A percentile compares a stretch with the other conserved stretches of the same genome.
Evolutionary conservation across 495 filamentous ascomycete genomes (phyloP).

Genomic region (Lindgomyces ingoldianus): DNA sequence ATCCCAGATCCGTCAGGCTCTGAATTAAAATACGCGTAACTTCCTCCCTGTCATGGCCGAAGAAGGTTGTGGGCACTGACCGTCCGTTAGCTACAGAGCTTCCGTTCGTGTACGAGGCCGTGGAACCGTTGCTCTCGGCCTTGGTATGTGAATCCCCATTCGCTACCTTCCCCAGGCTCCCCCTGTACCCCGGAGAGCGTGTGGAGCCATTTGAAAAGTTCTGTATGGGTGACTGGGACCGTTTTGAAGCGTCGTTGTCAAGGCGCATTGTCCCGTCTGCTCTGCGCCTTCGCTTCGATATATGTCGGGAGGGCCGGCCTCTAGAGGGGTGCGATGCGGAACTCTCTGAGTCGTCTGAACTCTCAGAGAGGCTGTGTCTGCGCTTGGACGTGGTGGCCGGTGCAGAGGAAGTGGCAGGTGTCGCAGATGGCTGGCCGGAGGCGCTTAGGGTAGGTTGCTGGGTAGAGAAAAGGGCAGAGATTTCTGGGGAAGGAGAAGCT

Average conservation of each 20-base stretch:
- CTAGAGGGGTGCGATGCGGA: conserved; percentile 34
- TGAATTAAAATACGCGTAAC: conserved; percentile 92
- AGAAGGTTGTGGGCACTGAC: conserved; percentile 53
- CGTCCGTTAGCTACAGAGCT: conserved; percentile 44
- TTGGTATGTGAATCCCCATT: conserved; percentile 54
- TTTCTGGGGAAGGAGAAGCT: conserved; percentile 53
- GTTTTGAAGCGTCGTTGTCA: conserved; percentile 51
- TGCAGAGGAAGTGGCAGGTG: conserved; percentile 30
- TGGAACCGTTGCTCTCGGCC: conserved; percentile 34
- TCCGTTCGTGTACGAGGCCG: conserved; percentile 51
- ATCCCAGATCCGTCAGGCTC: conserved; percentile 83
- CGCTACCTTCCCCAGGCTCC: conserved; percentile 39
- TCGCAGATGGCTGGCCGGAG: conserved; percentile 23
- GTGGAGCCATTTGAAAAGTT: conserved; percentile 44
- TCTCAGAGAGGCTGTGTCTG: conserved; percentile 38
- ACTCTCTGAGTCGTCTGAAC: conserved; percentile 27
- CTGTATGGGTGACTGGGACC: conserved; percentile 48
- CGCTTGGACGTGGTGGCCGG: conserved; percentile 42
- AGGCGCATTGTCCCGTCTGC: conserved; percentile 61
- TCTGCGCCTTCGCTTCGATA: conserved; percentile 63
- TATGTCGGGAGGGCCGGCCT: conserved; percentile 50
- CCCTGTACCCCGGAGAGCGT: conserved; percentile 31
- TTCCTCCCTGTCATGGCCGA: conserved; percentile 89
- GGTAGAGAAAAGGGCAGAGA: conserved; percentile 57
- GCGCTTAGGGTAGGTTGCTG: conserved; percentile 34